Evolutionary conservation across 345 rosid species (phyloP).

Genomic region (Eutrema heterophyllum): DNA sequence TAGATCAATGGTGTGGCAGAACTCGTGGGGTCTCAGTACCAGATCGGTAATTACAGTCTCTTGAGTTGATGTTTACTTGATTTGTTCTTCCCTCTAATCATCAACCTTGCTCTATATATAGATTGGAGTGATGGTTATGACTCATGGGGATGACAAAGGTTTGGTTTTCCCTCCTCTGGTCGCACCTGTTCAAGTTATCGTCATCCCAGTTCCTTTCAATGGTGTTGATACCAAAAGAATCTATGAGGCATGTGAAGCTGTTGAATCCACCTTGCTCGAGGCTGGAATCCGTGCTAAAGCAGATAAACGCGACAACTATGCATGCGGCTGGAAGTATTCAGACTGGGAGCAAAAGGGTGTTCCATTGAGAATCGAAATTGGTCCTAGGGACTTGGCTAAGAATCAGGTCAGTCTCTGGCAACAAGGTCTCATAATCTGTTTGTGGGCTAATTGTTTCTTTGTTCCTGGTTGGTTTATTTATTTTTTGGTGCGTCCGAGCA

Average conservation of each 20-base stretch:
- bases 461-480: no score
- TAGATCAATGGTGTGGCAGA: conserved; percentile 74
- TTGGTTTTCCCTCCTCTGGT: neutral
- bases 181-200: no score
- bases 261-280: neutral
- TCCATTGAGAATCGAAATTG: neutral
- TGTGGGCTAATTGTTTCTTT: no score
- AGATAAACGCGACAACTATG: neutral
- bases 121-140: neutral
- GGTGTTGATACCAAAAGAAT: no score
- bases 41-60: neutral
- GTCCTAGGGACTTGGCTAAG: neutral
- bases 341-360: neutral
- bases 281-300: neutral
- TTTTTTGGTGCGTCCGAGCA: neutral
- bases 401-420: conserved; percentile 32
- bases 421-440: no score
- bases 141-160: neutral
- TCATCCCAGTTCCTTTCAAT: no score
- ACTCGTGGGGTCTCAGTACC: conserved; percentile 27
- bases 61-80: no score
- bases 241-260: neutral
- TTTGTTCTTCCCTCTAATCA: no score
- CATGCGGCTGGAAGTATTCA: neutral
- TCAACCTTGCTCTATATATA: no score